These are phyloP conservation scores for Alternaria sp. DNA, from an alignment of 2,329 filamentous ascomycete genomes.

Conservation along the genomic window DNA sequence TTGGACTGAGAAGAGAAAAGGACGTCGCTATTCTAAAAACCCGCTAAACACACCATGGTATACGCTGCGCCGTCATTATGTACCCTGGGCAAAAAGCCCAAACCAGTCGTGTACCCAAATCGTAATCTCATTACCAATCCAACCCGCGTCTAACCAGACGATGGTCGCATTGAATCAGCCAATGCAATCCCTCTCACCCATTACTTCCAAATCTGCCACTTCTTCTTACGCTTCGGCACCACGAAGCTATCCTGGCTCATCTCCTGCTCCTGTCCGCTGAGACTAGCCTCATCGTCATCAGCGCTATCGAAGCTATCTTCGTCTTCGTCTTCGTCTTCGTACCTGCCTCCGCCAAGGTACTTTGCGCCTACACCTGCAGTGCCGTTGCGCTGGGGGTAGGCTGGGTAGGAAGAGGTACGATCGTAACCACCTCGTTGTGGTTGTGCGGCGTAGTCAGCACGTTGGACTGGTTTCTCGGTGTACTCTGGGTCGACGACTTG, in stretches of 20 bases:
- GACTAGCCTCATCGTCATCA: constrained; percentile 29
- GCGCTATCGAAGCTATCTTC: constrained; percentile 34
- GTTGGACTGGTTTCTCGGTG: constrained; percentile 15
- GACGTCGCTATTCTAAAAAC: background rate
- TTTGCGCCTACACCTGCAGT: constrained; percentile 37
- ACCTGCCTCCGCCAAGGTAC: constrained; percentile 39
- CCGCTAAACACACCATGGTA: background rate
- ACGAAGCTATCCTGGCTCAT: constrained; percentile 43
- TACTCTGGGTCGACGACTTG: constrained; percentile 14
- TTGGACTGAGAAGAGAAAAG: background rate
- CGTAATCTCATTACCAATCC: constrained; percentile 9
- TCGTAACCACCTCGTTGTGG: constrained; percentile 28
- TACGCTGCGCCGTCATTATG: constrained; percentile 4
- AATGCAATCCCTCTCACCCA: background rate
- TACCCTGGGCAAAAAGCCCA: background rate
- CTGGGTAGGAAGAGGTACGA: constrained; percentile 27
- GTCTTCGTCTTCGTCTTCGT: constrained; percentile 41
- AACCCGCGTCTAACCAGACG: background rate
- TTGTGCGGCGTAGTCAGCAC: constrained; percentile 26
- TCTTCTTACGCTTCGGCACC: constrained; percentile 47
- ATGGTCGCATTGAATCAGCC: too few relatives aligned
- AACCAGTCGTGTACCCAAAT: background rate
- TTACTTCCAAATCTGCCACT: constrained; percentile 47
- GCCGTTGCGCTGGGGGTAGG: constrained; percentile 25
- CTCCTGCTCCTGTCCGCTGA: constrained; percentile 37